A percentile compares a stretch with the other conserved stretches of the same genome.
Evolutionary conservation across 768 basidiomycete genomes (phyloP).

Genomic region (Sarcodon aspratus): DNA sequence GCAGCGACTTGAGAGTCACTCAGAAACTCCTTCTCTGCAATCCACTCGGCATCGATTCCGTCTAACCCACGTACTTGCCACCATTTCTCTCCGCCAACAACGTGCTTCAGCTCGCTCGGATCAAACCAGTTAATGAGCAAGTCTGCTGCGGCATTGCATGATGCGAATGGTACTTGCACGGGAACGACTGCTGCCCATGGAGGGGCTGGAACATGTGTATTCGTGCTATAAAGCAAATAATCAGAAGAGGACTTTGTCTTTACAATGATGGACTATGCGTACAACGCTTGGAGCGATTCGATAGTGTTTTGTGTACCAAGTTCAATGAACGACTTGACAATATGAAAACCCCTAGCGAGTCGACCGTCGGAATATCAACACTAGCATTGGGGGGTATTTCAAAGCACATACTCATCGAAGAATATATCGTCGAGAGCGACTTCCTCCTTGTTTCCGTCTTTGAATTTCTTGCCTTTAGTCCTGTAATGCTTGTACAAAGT

Average conservation of each 20-base stretch:
- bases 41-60: constrained; percentile 58
- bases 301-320: constrained; percentile 55
- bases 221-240: constrained; percentile 30
- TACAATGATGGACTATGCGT: constrained; percentile 7
- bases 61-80: constrained; percentile 72
- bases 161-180: constrained; percentile 41
- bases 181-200: constrained; percentile 53
- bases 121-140: constrained; percentile 62
- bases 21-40: constrained; percentile 40
- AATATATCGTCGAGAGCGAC: constrained; percentile 51
- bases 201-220: constrained; percentile 60
- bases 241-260: background rate
- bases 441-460: constrained; percentile 20
- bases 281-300: constrained; percentile 64
- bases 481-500: constrained; percentile 39
- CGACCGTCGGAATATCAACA: background rate
- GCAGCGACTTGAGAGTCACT: constrained; percentile 7
- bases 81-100: constrained; percentile 73
- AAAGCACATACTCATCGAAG: constrained; percentile 50
- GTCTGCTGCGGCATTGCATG: constrained; percentile 55
- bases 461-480: constrained; percentile 28
- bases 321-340: constrained; percentile 63
- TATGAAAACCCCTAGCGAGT: constrained; percentile 44
- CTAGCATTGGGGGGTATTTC: background rate
- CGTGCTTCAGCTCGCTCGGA: constrained; percentile 50